Evolutionary conservation across 192 early-diverging fungal species (phyloP).

Genomic region (Coemansia sp.): DNA sequence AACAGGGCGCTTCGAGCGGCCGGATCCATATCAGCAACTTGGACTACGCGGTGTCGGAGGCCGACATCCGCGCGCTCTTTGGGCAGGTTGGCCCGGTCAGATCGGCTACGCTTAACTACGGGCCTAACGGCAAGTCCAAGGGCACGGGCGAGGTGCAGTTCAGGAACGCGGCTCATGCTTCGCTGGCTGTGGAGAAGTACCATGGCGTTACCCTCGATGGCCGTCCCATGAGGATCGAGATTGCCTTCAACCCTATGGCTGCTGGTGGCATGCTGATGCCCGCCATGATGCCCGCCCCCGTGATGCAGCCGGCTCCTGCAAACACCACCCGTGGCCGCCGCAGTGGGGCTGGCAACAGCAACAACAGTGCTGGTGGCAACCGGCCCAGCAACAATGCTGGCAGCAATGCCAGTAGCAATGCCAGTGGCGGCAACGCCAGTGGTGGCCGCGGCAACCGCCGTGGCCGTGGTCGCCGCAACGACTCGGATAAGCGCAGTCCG

Average conservation of each 20-base stretch:
- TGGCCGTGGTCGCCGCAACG: constrained; percentile 7
- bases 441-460: constrained; percentile 10
- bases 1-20: constrained; percentile 1
- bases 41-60: constrained; percentile 47
- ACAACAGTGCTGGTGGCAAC: constrained; percentile 10
- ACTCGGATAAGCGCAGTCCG: constrained; percentile 5
- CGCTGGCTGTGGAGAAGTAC: constrained; percentile 35
- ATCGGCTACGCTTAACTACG: constrained; percentile 35
- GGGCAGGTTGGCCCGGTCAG: constrained; percentile 34
- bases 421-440: background rate
- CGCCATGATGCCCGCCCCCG: constrained; percentile 17
- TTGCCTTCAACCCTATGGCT: constrained; percentile 25
- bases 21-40: constrained; percentile 50
- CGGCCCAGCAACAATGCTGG: background rate
- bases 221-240: constrained; percentile 40
- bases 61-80: constrained; percentile 43
- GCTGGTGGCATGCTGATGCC: constrained; percentile 34
- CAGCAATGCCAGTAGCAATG: background rate
- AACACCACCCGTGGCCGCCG: constrained; percentile 4
- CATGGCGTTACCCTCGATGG: constrained; percentile 40
- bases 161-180: constrained; percentile 34
- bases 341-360: constrained; percentile 8
- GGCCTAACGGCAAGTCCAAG: constrained; percentile 37
- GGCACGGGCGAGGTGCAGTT: constrained; percentile 45
- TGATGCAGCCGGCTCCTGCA: constrained; percentile 8